Base-by-base conservation (phyloP, 2,329 filamentous ascomycete species). In the Metarhizium album region DNA sequence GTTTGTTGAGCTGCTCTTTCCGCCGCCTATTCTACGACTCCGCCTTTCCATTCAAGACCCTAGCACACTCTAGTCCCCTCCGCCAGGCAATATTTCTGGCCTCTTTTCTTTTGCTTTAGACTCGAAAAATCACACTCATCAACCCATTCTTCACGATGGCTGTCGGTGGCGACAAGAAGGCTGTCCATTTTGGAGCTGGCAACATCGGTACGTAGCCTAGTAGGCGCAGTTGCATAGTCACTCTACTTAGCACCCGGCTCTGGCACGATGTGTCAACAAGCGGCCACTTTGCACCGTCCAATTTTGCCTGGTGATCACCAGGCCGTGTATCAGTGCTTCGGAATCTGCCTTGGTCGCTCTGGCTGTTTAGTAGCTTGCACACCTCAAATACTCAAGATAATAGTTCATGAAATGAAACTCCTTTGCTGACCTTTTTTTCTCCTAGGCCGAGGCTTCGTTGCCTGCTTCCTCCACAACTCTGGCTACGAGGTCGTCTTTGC, bases 401-500 rank as follows among this genome's bases (percentile, higher is more conserved):
- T 14, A 14, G 13, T 13, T 40, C 20, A n/a, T n/a, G 6, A 2
- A 20, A 37, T 13, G 5, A 18, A 22, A 22, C 7, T 2, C n/a
- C 56, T 54, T 58, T 51, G 59, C 42, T 49, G n/a, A 27, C 13
- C 8, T 6, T n/a, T 22, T 23, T 11, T 3, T 2, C 18, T 11
- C 23, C 7, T 22, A 75, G 73, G 78, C 69, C 84, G 86, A 67
- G 86, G 88, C 68, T 93, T 93, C 60, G 87, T 93, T 50, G 88
- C 86, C 62, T 89, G 89, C 71, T 93, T 96, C 73, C 81, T 97
- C 40, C 88, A 95, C 76, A 86, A 94, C 70, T 93, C 90, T 13
- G 90, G 88, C 66, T 98, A 90, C 68, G 88, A 96, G 65, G 91
- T 98, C 62, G 78, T 97, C 73, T 97, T 98, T 64, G 85, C 94